Percentiles rank a stretch among this genome's conserved stretches.
Evolutionary conservation across 768 basidiomycete species (phyloP).

Genomic region (Tylopilus sp.): DNA sequence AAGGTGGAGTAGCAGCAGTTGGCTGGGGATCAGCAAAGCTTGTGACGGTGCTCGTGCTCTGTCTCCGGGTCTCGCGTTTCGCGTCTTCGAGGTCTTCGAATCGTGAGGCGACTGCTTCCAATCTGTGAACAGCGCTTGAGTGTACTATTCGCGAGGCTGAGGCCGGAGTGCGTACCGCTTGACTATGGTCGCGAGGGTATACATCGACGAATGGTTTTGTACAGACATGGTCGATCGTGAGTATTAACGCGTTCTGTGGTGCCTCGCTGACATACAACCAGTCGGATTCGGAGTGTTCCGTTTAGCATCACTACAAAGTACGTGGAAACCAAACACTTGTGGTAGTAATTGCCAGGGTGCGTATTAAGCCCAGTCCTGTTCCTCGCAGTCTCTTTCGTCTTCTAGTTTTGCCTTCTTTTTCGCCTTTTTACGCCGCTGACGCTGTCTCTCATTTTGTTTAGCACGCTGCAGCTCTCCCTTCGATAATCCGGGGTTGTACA

Average conservation of each 20-base stretch:
- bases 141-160: conserved; percentile 2
- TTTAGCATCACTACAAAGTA: neutral
- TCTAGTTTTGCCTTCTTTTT: conserved; percentile 56
- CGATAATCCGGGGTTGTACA: conserved; percentile 73
- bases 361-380: conserved; percentile 11
- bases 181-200: conserved; percentile 78
- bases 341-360: neutral
- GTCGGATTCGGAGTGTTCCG: conserved; percentile 23
- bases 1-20: conserved; percentile 28
- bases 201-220: conserved; percentile 48
- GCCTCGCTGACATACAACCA: conserved; percentile 3
- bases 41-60: conserved; percentile 30
- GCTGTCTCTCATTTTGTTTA: conserved; percentile 71
- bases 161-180: conserved; percentile 55
- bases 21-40: conserved; percentile 24
- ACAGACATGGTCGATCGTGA: conserved; percentile 18
- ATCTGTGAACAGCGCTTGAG: conserved; percentile 40
- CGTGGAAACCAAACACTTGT: neutral
- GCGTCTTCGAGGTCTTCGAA: conserved; percentile 87
- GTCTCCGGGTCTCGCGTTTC: conserved; percentile 25
- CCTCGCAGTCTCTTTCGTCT: conserved; percentile 15
- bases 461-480: conserved; percentile 66
- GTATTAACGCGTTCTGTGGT: neutral
- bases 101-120: conserved; percentile 90
- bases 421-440: conserved; percentile 72